A percentile compares a stretch with the other conserved stretches of the same genome.
Evolutionary conservation across 176 grass and related monocot species (phyloP).

Genomic region (Triticum monococcum): DNA sequence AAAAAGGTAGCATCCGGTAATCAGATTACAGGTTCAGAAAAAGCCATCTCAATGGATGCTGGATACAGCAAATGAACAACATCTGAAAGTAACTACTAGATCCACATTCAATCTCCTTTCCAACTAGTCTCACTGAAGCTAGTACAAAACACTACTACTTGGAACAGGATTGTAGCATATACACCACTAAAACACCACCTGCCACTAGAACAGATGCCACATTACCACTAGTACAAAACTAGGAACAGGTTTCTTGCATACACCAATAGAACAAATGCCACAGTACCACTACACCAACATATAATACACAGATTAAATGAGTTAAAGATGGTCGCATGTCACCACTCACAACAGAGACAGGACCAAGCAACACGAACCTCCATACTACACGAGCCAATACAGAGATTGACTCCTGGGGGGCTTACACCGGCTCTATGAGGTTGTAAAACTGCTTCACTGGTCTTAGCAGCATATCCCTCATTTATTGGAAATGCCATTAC

Average conservation of each 20-base stretch:
- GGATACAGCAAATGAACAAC: too few species aligned
- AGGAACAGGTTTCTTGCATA: neutral
- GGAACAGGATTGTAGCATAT: too few species aligned
- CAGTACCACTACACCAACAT: neutral
- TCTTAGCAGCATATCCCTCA: neutral
- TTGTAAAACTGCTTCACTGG: neutral
- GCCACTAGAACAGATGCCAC: too few species aligned
- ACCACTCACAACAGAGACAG: neutral
- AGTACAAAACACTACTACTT: too few species aligned
- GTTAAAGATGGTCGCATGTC: neutral
- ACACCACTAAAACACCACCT: too few species aligned
- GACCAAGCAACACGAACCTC: neutral
- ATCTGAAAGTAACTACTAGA: conserved; percentile 27
- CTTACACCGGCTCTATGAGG: neutral
- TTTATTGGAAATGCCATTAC: neutral
- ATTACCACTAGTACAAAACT: too few species aligned
- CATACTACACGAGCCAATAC: neutral
- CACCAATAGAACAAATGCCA: neutral
- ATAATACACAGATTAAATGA: neutral
- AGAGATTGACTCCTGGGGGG: neutral
- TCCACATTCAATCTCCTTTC: conserved; percentile 60
- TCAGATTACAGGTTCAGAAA: neutral
- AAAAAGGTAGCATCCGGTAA: neutral
- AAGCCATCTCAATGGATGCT: neutral
- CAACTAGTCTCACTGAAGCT: conserved; percentile 56